Conservation (phyloP, 345 rosid species). For the Raphanus sativus region DNA sequence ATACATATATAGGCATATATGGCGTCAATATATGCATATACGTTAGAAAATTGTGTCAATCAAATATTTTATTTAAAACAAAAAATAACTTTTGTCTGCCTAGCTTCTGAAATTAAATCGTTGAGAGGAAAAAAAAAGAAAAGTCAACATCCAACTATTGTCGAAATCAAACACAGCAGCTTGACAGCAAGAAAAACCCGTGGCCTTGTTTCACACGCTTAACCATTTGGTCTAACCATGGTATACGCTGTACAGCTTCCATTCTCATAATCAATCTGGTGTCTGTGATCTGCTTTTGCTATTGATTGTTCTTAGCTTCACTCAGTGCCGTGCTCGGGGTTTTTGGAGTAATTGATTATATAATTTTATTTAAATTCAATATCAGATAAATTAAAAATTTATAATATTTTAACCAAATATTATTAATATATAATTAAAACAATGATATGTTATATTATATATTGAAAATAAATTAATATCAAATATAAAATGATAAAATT, state of each 20-base stretch:
- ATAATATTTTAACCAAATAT: too few species aligned
- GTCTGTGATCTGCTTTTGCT: constrained; percentile 16
- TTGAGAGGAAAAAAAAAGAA: not conserved
- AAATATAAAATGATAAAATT: too few species aligned
- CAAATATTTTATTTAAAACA: not conserved
- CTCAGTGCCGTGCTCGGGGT: not conserved
- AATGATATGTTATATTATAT: too few species aligned
- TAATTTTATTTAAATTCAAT: too few species aligned
- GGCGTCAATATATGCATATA: not conserved
- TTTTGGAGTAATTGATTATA: too few species aligned
- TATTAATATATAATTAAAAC: too few species aligned
- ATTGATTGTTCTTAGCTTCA: constrained; percentile 28
- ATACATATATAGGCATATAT: too few species aligned
- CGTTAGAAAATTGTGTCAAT: not conserved
- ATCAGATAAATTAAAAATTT: too few species aligned
- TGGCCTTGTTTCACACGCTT: constrained; percentile 19
- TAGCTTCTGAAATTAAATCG: not conserved
- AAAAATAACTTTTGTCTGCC: not conserved
- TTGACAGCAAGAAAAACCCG: constrained; percentile 35
- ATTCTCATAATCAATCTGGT: constrained; percentile 14
- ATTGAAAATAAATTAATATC: too few species aligned
- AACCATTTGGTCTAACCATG: not conserved
- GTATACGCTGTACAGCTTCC: constrained; percentile 11
- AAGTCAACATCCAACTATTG: constrained; percentile 38
- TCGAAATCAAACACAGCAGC: constrained; percentile 38